A percentile compares a stretch with the other conserved stretches of the same genome.
phyloP scores from a whole-genome alignment of 768 basidiomycete species.

The Clavaria fumosa region DNA sequence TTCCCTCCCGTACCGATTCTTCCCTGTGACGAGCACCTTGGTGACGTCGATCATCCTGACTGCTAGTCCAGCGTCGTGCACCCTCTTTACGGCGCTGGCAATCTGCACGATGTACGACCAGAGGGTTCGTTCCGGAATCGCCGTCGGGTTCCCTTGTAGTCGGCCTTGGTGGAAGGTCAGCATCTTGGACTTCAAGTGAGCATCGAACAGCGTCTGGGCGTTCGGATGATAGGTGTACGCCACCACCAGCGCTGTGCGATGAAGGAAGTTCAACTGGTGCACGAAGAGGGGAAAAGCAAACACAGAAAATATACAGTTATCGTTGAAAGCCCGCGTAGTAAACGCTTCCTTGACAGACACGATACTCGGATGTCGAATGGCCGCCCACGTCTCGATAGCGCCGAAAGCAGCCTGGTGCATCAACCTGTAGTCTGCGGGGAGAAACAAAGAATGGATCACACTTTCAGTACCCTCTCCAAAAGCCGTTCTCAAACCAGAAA shows the following conservation, averaged over 20 bases:
- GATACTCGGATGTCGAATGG: conserved; percentile 74
- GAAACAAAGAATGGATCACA: conserved; percentile 6
- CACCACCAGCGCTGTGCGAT: conserved; percentile 62
- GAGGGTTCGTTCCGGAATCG: conserved; percentile 61
- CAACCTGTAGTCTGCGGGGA: conserved; percentile 59
- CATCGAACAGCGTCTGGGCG: conserved; percentile 66
- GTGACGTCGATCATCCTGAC: conserved; percentile 72
- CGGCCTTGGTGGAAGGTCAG: conserved; percentile 23
- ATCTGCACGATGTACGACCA: conserved; percentile 94
- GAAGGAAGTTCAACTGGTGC: neutral
- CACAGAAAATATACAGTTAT: conserved; percentile 55
- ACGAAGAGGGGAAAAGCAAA: conserved; percentile 1
- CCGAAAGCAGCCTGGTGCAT: conserved; percentile 68
- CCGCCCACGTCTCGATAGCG: conserved; percentile 74
- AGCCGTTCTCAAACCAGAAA: too few species aligned
- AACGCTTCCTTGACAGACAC: conserved; percentile 82
- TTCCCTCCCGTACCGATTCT: conserved; percentile 89
- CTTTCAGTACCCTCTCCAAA: too few species aligned
- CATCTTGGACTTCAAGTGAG: conserved; percentile 49
- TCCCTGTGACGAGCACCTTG: conserved; percentile 78
- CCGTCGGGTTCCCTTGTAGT: conserved; percentile 5
- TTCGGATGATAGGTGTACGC: conserved; percentile 83
- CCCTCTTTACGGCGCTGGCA: conserved; percentile 69
- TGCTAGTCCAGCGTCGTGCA: conserved; percentile 70
- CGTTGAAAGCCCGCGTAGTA: conserved; percentile 84